A percentile compares a stretch with the other conserved stretches of the same genome.
Conservation (phyloP, 257 asterid genomes). For the Solanum commersonii region DNA sequence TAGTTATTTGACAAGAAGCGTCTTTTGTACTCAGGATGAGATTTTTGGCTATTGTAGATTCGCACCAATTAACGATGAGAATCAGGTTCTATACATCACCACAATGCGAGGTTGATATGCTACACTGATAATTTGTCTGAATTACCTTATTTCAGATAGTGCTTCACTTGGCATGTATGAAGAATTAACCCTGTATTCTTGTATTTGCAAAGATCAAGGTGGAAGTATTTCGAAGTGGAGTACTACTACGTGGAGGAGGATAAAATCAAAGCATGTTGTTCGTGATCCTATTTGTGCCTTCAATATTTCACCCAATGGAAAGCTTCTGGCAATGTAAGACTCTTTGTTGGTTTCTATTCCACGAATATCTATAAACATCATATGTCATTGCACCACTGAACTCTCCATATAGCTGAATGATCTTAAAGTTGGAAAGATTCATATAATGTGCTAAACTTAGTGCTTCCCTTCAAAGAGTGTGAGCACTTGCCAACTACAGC, state of each 20-base stretch:
- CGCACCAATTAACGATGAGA: conserved; percentile 42
- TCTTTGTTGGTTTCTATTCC: not conserved
- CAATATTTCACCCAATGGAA: conserved; percentile 78
- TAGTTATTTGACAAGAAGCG: not conserved
- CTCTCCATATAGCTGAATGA: not conserved
- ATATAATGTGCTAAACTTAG: not conserved
- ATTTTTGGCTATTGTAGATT: conserved; percentile 65
- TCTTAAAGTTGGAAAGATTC: not conserved
- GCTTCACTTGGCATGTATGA: not conserved
- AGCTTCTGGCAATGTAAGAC: conserved; percentile 74
- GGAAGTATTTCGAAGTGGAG: conserved; percentile 59
- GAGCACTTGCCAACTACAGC: not conserved
- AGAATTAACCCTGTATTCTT: conserved; percentile 6
- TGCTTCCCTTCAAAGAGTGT: not conserved
- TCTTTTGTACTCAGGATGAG: conserved; percentile 53
- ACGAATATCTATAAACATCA: not conserved
- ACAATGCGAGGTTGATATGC: conserved; percentile 50
- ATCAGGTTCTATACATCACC: conserved; percentile 56
- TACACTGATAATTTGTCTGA: not conserved
- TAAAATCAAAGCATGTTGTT: conserved; percentile 44
- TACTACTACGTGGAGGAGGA: conserved; percentile 60
- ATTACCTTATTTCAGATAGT: not conserved
- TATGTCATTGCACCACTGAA: not conserved
- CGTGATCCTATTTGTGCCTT: conserved; percentile 78
- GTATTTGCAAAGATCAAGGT: conserved; percentile 36